phyloP scores from a whole-genome alignment of 495 filamentous ascomycete genomes.

The Tuber aestivum region DNA sequence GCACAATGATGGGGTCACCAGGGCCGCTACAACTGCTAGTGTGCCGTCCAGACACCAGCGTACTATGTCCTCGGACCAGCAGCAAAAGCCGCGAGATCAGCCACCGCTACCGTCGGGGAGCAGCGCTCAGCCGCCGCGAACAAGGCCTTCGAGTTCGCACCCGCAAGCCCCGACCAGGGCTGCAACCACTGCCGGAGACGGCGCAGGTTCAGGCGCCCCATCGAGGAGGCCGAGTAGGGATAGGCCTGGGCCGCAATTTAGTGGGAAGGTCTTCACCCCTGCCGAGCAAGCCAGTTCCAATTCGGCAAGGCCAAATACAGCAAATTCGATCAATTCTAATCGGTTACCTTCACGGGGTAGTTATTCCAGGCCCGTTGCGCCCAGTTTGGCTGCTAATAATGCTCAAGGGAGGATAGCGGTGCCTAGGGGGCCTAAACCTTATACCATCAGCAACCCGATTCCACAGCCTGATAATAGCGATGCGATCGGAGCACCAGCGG shows the following conservation, averaged over 20 bases:
- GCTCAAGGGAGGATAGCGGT: slow-evolving; percentile 85
- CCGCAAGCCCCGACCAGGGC: slow-evolving; percentile 39
- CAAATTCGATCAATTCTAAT: slow-evolving; percentile 66
- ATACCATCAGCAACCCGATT: slow-evolving; percentile 68
- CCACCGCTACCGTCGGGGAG: slow-evolving; percentile 32
- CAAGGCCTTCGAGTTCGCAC: slow-evolving; percentile 45
- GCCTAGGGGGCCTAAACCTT: slow-evolving; percentile 65
- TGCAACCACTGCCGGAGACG: slow-evolving; percentile 25
- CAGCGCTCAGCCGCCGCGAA: slow-evolving; percentile 37
- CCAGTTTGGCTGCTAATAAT: slow-evolving; percentile 82
- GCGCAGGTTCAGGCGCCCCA: slow-evolving; percentile 23
- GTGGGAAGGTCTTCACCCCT: slow-evolving; percentile 49
- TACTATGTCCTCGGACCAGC: slow-evolving; percentile 25
- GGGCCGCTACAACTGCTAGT: slow-evolving; percentile 43
- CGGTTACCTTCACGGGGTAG: slow-evolving; percentile 72
- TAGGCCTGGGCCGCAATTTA: slow-evolving; percentile 42
- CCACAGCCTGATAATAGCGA: slow-evolving; percentile 52
- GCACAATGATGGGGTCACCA: slow-evolving; percentile 27
- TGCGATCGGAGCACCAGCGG: slow-evolving; percentile 42
- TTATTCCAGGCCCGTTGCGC: slow-evolving; percentile 82
- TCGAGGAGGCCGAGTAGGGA: slow-evolving; percentile 38
- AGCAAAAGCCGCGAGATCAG: slow-evolving; percentile 49
- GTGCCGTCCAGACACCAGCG: slow-evolving; percentile 42
- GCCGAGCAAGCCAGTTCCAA: slow-evolving; percentile 45
- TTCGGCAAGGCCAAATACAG: slow-evolving; percentile 65